phyloP scores from a whole-genome alignment of 202 grass and related monocot genomes.

The Musa balbisiana region DNA sequence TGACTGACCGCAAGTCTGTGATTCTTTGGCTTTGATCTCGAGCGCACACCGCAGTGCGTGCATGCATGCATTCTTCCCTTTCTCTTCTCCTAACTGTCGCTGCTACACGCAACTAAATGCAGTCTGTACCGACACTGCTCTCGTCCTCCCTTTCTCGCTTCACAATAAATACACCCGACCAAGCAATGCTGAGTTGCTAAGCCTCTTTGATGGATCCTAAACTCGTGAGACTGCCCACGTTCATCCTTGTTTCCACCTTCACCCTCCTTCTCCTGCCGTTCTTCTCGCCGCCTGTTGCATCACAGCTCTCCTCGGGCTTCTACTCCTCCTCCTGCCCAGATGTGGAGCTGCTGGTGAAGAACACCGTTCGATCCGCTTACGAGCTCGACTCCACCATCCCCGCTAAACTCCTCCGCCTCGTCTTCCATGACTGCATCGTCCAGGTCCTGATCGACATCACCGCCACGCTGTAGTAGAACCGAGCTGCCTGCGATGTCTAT shows the following conservation, averaged over 20 bases:
- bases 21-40: not conserved
- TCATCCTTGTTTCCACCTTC: not conserved
- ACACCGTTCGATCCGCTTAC: slow-evolving; percentile 52
- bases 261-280: not conserved
- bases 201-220: not conserved
- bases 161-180: slow-evolving; percentile 6
- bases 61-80: not conserved
- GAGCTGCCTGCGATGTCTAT: too few species aligned
- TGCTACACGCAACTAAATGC: not conserved
- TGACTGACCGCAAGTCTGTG: not conserved
- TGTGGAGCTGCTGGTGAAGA: slow-evolving; percentile 56
- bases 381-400: slow-evolving; percentile 46
- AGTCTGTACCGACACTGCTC: not conserved
- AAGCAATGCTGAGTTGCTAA: not conserved
- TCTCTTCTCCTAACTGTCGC: not conserved
- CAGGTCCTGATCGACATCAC: slow-evolving; percentile 40
- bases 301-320: slow-evolving; percentile 54
- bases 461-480: not conserved
- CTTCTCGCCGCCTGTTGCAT: slow-evolving; percentile 8
- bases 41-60: not conserved
- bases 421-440: slow-evolving; percentile 95
- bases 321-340: slow-evolving; percentile 66
- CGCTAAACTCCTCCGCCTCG: slow-evolving; percentile 76
- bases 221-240: not conserved
- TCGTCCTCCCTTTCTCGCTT: not conserved